Evolutionary conservation across 2,329 filamentous ascomycete species (phyloP).

Genomic region (Talaromyces albobiverticillius): DNA sequence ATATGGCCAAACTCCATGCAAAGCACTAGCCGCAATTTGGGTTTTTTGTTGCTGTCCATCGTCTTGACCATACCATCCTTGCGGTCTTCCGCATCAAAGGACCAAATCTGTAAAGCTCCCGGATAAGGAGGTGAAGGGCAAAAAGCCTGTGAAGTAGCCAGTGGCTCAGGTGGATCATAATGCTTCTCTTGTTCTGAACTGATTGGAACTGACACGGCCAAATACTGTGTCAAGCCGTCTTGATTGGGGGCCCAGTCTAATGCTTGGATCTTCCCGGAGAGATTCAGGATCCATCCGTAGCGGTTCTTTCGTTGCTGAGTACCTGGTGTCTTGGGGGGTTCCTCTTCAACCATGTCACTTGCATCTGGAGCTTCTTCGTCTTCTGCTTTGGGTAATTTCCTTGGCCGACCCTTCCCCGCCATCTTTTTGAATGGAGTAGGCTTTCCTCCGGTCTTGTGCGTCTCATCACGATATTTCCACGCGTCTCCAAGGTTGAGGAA

Average conservation of each 20-base stretch:
- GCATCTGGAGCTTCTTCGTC: neutral
- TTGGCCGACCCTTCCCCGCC: conserved; percentile 17
- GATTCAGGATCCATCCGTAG: conserved; percentile 55
- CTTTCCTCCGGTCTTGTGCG: conserved; percentile 5
- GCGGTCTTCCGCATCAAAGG: conserved; percentile 42
- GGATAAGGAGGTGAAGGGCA: conserved; percentile 47
- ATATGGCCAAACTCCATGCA: conserved; percentile 58
- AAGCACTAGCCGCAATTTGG: conserved; percentile 50
- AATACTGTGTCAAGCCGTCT: conserved; percentile 51
- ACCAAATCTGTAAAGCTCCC: conserved; percentile 59
- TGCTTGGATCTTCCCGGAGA: conserved; percentile 54
- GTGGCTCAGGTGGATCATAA: conserved; percentile 27
- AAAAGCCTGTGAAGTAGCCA: conserved; percentile 48
- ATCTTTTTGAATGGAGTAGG: conserved; percentile 12
- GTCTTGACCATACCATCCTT: conserved; percentile 30
- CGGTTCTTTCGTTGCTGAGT: conserved; percentile 25
- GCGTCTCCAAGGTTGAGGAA: conserved; percentile 46
- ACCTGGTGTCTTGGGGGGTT: conserved; percentile 10
- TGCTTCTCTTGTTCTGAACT: conserved; percentile 34
- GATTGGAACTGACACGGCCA: conserved; percentile 49
- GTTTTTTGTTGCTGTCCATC: conserved; percentile 43
- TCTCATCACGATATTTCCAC: conserved; percentile 28
- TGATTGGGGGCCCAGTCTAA: conserved; percentile 47
- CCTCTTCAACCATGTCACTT: neutral
- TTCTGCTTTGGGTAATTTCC: conserved; percentile 9